Evolutionary conservation across 352 stramenopile species (phyloP).

Genomic region (Salisapilia sapeloensis): DNA sequence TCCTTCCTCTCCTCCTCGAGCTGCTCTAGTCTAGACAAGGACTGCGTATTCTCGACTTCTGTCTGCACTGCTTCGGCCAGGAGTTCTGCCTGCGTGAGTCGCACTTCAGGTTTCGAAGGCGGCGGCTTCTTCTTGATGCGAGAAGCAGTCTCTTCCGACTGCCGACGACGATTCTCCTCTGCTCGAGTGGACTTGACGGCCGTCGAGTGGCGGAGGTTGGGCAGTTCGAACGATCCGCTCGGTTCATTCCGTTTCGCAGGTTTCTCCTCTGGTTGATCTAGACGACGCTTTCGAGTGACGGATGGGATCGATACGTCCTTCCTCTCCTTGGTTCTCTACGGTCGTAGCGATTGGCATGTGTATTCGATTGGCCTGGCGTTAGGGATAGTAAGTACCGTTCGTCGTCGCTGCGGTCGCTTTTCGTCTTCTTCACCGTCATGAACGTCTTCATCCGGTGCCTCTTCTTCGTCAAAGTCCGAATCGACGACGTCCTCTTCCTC

Average conservation of each 20-base stretch:
- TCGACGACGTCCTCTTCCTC: conserved; percentile 82
- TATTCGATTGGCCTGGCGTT: background rate
- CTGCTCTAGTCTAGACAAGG: conserved; percentile 57
- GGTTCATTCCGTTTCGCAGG: too few relatives aligned
- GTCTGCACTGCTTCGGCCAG: conserved; percentile 56
- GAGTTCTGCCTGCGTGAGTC: conserved; percentile 49
- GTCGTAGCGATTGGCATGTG: conserved; percentile 2
- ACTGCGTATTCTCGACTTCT: conserved; percentile 65
- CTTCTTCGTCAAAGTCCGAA: conserved; percentile 77
- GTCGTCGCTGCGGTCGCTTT: conserved; percentile 7
- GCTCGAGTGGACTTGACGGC: conserved; percentile 37
- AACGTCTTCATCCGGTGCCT: conserved; percentile 63
- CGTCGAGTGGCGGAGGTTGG: conserved; percentile 42
- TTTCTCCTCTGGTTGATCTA: too few relatives aligned
- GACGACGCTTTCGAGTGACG: too few relatives aligned
- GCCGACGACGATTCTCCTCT: conserved; percentile 34
- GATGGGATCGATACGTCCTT: background rate
- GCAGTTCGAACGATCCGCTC: too few relatives aligned
- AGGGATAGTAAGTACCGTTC: conserved; percentile 1
- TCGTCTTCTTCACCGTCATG: conserved; percentile 49
- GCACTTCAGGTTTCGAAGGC: conserved; percentile 9
- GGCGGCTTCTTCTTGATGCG: conserved; percentile 8
- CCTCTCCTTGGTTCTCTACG: conserved; percentile 12
- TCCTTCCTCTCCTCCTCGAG: conserved; percentile 76
- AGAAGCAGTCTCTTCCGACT: conserved; percentile 24